Percentiles rank a stretch among this genome's conserved stretches.
These are phyloP conservation scores for Syncephalastrum sp. DNA, from an alignment of 371 early-diverging fungal species.

Conservation along the genomic window DNA sequence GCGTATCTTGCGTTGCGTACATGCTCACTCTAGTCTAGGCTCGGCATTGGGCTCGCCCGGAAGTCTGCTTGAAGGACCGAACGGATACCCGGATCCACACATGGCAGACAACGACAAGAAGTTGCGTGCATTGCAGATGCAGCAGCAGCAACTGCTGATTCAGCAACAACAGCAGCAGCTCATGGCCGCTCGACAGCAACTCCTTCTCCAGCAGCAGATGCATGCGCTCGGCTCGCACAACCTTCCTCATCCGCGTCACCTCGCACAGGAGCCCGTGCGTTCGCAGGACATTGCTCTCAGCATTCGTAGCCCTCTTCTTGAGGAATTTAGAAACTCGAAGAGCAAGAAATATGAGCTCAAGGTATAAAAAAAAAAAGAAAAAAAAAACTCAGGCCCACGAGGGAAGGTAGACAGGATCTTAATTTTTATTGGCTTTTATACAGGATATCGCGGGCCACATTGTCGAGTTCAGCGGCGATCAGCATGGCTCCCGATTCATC, in stretches of 20 bases:
- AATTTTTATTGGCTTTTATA: no score
- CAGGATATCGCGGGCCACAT: constrained; percentile 90
- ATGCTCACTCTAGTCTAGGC: neutral
- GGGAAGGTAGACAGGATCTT: no score
- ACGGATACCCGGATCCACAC: neutral
- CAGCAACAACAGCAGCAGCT: constrained; percentile 55
- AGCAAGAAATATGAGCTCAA: constrained; percentile 90
- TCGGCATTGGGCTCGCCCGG: neutral
- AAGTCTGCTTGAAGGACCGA: neutral
- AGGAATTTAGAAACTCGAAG: constrained; percentile 95
- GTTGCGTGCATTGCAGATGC: constrained; percentile 51
- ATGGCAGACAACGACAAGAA: constrained; percentile 41
- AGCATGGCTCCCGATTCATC: constrained; percentile 99
- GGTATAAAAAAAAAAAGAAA: constrained; percentile 26
- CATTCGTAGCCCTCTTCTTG: constrained; percentile 81
- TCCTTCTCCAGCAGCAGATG: constrained; percentile 57
- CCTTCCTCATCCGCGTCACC: constrained; percentile 27
- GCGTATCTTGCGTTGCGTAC: neutral
- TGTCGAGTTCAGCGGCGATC: constrained; percentile 98
- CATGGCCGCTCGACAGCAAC: constrained; percentile 48
- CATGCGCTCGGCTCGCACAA: constrained; percentile 25
- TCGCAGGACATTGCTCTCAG: constrained; percentile 45
- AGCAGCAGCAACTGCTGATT: constrained; percentile 35
- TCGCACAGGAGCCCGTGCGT: constrained; percentile 9
- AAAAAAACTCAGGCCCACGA: no score